Base-by-base conservation (phyloP, 257 asterid species). In the Echium plantagineum region DNA sequence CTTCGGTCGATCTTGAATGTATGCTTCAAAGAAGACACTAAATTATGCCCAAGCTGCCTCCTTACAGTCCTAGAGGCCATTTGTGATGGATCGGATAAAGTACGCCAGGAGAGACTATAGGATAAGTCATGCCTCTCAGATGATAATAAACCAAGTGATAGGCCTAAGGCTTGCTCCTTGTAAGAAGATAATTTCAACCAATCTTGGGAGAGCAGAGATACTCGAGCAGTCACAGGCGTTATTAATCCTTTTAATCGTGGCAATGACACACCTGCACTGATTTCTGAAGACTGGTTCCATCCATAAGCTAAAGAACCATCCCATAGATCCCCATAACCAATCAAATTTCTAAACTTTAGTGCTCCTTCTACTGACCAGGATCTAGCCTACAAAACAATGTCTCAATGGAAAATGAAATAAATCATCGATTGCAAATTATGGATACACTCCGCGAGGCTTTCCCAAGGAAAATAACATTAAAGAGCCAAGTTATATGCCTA, bases 321-420 rank as follows among this genome's bases (percentile, higher is more conserved):
- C 98, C 96, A 91, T 60, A 85, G 13, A 78, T 91, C 98, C 59
- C 97, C 97, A 77, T 91, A 84, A 59, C 98, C 98, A 62, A 86
- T 73, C 75, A 86, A 61, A 69, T 84, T 91, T 73, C 82, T 91
- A 84, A 85, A 77, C 69, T 79, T 88, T 62, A 81, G 58, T 9
- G 90, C 71, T 47, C 87, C 93, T 77, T 88, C 97, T 20, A 78
- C 66, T 32, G 97, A 77, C 89, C 94, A 88, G 53, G 94, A 80
- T 70, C 94, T 79, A 75, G 94, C 83, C 98, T 91, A 64, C 72
- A 77, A 69, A 77, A 73, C 65, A 63, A 71, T 52, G 55, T 55
- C 16, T 31, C 32, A 65, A 63, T 42, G 72, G 76, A 73, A 66
- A 59, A 58, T 42, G 49, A 2, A 2, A 42, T 42, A 0, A 42